Evolutionary conservation across 2,329 filamentous ascomycete species (phyloP).

Genomic region (Davidsoniella australis): DNA sequence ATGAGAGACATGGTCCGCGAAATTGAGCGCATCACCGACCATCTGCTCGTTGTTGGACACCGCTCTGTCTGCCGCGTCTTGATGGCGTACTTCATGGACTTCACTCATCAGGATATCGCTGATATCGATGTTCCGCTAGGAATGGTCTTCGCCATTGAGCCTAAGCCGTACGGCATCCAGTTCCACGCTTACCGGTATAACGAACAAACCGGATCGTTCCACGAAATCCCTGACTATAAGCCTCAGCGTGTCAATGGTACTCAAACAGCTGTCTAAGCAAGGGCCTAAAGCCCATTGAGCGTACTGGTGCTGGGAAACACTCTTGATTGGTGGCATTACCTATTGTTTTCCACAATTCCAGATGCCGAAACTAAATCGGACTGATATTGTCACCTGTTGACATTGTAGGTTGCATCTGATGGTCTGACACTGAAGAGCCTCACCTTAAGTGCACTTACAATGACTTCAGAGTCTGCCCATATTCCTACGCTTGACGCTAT

Average conservation of each 20-base stretch:
- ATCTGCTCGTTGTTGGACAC: conserved; percentile 82
- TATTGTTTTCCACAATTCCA: too few relatives aligned
- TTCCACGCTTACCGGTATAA: conserved; percentile 94
- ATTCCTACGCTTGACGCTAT: too few relatives aligned
- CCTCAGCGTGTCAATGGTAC: conserved; percentile 27
- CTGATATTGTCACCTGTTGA: too few relatives aligned
- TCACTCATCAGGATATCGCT: conserved; percentile 79
- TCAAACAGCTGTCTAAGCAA: not conserved
- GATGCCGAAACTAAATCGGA: too few relatives aligned
- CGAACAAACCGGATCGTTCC: conserved; percentile 59
- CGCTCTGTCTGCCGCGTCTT: conserved; percentile 82
- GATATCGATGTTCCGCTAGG: conserved; percentile 88
- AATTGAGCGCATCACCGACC: conserved; percentile 91
- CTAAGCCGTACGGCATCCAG: conserved; percentile 93
- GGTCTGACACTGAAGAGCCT: not conserved
- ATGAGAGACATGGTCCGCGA: conserved; percentile 91
- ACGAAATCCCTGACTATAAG: conserved; percentile 71
- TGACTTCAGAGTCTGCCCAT: too few relatives aligned
- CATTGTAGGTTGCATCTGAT: too few relatives aligned
- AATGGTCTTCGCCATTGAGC: conserved; percentile 87
- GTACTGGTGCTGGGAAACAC: too few relatives aligned
- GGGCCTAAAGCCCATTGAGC: too few relatives aligned
- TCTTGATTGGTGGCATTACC: too few relatives aligned
- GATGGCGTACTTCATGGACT: conserved; percentile 89
- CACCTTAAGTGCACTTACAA: not conserved